Base-by-base conservation (phyloP, 2,329 filamentous ascomycete genomes). In the Bretziella fagacearum region DNA sequence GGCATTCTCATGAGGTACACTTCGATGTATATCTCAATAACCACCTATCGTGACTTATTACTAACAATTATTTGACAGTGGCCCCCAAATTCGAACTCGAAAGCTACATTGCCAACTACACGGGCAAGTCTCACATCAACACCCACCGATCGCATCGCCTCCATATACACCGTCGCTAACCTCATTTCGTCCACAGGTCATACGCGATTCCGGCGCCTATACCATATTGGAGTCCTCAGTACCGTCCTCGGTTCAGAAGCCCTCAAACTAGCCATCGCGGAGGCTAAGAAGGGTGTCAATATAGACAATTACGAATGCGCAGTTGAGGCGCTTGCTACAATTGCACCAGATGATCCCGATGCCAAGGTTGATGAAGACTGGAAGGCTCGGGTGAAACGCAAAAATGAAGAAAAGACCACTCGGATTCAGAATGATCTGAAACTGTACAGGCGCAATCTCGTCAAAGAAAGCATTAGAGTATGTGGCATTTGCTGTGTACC, bases 401-500 rank as follows among this genome's bases (percentile, higher is more conserved):
- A 71, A 44, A 84, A 87, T 55, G 74, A 74, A 54, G 64, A 66
- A 1, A 81, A 93, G 60, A 79, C 79, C 1, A 69, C 76, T 47
- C 74, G 81, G n/a, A 68, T 96, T 47, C 85, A 95, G 58, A 67
- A 73, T 13, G 85, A 96, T 61, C 68, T 98, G 17, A 87, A 86
- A 61, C 81, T 80, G 1, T 96, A 96, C 63, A 94, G 91, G 64
- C 94, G 95, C 59, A 98, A 96, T 56, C 65, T 96, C 36, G 86
- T 98, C 56, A 94, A 95, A 60, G 91, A 98, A 65, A 95, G 86
- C 65, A 94, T 96, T 56, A 67, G 87, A 55, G 86, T 93, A 68
- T 39, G 51, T 47, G 23, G 20, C n/a, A 4, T 27, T 15, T 42
- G 25, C n/a, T n/a, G n/a, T n/a, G n/a, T n/a, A n/a, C n/a, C n/a